Evolutionary conservation across 305 asterid species (phyloP), one percentile per base, ranked within the genome.

Genomic region (Rubia peregrina): DNA sequence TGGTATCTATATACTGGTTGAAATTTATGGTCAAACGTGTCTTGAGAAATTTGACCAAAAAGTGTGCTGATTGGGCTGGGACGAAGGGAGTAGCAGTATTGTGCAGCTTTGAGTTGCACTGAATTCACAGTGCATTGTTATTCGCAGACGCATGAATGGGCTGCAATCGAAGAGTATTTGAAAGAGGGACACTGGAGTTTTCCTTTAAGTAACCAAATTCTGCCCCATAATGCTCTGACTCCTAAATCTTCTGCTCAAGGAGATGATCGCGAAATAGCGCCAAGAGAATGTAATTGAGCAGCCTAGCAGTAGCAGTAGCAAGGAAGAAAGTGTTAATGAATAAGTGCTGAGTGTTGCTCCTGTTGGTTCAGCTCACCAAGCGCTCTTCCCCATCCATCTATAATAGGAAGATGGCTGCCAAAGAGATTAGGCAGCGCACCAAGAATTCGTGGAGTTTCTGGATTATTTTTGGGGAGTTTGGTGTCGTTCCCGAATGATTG

Each of bases 101-200:
- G 8, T 49, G 56, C 21, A 49, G 21, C 19, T 49, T 49, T 56
- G 33, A 9, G 2, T 7, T 56, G 3, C 0, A 7, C 13, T 36
- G 21, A 6, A 60, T n/a, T n/a, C n/a, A n/a, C n/a, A 36, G 16
- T 2, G 56, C 10, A 0, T 6, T 44, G 3, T 24, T 21, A 67
- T 72, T 69, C 67, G 78, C 85, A 84, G 91, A 80, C 88, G 26
- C 84, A 73, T 53, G 88, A 84, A 53, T 70, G 77, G 75, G 44
- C 51, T 19, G 74, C 55, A 24, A 82, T 86, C 63, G 55, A 46
- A 62, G 69, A 80, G 44, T 86, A 87, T 88, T 48, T 86, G 24
- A 49, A 71, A 53, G 83, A 78, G 17, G 85, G 87, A 17, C 42
- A 83, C 62, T 66, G 0, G 51, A 72, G 60, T 48, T 83, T 89